Conservation (phyloP, 805 yeast species). For the Metschnikowia noctiluminum region DNA sequence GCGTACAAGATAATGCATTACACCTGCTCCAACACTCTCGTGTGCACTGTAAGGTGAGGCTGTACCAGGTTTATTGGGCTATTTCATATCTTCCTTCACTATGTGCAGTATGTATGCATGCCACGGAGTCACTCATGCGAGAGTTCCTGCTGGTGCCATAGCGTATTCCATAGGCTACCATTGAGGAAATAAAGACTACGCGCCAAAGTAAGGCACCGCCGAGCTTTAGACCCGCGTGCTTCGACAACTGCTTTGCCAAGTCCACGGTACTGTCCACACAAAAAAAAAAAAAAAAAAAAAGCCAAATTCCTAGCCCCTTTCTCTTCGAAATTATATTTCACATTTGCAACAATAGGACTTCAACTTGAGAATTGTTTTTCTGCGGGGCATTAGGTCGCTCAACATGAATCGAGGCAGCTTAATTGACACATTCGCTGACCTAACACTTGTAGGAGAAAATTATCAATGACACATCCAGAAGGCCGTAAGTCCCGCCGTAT, state of each 20-base stretch:
- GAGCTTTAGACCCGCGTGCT: not conserved
- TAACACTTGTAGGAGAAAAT: not conserved
- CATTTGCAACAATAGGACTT: not conserved
- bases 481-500: not conserved
- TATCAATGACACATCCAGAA: not conserved
- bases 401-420: not conserved
- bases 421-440: not conserved
- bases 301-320: too few species aligned
- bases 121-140: not conserved
- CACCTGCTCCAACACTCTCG: too few species aligned
- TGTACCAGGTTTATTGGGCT: too few species aligned
- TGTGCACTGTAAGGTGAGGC: too few species aligned
- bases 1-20: too few species aligned
- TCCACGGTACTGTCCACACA: too few species aligned
- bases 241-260: not conserved
- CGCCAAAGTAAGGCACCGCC: not conserved
- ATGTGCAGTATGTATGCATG: not conserved
- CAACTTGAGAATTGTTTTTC: not conserved
- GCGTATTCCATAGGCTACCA: not conserved
- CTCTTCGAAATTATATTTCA: too few species aligned
- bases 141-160: not conserved
- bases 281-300: too few species aligned
- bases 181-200: not conserved
- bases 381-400: not conserved
- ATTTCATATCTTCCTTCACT: not conserved